A percentile compares a stretch with the other conserved stretches of the same genome.
These are phyloP conservation scores for Panicum miliaceum DNA, from an alignment of 176 grass and related monocot species.

Conservation along the genomic window DNA sequence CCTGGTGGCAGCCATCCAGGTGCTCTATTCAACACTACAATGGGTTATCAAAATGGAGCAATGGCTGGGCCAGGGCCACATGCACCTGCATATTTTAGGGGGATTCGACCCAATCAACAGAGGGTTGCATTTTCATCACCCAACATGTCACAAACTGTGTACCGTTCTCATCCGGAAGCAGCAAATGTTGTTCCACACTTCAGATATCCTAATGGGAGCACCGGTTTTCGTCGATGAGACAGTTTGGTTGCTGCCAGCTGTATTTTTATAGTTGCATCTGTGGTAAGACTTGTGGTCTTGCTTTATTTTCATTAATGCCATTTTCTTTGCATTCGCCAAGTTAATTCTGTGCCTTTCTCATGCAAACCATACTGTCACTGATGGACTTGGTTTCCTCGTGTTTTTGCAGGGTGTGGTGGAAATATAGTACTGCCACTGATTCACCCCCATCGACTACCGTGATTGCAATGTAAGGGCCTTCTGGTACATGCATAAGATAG, in stretches of 20 bases:
- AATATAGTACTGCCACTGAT: neutral
- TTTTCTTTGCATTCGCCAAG: neutral
- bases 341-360: constrained; percentile 4
- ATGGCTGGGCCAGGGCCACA: neutral
- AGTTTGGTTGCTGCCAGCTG: constrained; percentile 1
- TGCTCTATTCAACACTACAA: neutral
- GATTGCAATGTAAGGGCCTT: constrained; percentile 1
- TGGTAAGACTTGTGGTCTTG: neutral
- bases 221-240: constrained; percentile 33
- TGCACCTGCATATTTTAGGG: constrained; percentile 14
- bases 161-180: constrained; percentile 19
- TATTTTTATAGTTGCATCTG: constrained; percentile 10
- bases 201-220: constrained; percentile 30
- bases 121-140: neutral
- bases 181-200: constrained; percentile 6
- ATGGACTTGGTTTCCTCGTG: neutral
- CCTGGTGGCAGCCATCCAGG: constrained; percentile 6
- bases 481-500: neutral
- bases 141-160: neutral
- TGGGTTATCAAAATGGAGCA: constrained; percentile 17
- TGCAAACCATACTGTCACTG: neutral
- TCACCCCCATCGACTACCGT: neutral
- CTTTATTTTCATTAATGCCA: neutral
- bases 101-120: neutral
- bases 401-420: neutral